These are phyloP conservation scores for Rosa rugosa DNA, from an alignment of 306 rosid genomes.

Conservation along the genomic window DNA sequence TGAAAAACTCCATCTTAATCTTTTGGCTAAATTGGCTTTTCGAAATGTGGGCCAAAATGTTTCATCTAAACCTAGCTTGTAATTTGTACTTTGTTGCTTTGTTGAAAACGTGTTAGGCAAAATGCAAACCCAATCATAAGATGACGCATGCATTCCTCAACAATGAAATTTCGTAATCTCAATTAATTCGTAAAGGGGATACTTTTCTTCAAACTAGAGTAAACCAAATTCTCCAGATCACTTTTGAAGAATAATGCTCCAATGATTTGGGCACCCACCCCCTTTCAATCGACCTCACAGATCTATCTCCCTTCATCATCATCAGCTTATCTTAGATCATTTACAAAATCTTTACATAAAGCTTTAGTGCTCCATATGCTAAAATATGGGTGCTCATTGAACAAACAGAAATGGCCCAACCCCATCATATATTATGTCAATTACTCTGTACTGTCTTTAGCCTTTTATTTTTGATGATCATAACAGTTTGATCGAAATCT, in stretches of 20 bases:
- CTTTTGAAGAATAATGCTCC: constrained; percentile 53
- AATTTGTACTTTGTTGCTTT: constrained; percentile 45
- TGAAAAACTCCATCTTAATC: neutral
- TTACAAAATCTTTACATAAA: constrained; percentile 1
- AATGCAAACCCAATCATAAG: constrained; percentile 72
- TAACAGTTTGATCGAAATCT: constrained; percentile 30
- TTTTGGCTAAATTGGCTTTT: constrained; percentile 1
- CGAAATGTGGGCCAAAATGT: constrained; percentile 45
- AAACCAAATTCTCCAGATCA: constrained; percentile 26
- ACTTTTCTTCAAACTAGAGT: constrained; percentile 67
- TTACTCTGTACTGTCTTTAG: constrained; percentile 31
- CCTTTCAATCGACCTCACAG: constrained; percentile 35
- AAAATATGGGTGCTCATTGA: constrained; percentile 26
- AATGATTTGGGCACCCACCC: constrained; percentile 62
- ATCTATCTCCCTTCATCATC: constrained; percentile 25
- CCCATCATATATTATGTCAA: constrained; percentile 31
- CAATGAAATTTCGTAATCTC: constrained; percentile 31
- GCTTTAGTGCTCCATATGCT: constrained; percentile 23
- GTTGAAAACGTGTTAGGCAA: constrained; percentile 64
- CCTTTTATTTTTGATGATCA: constrained; percentile 40
- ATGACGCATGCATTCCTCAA: constrained; percentile 34
- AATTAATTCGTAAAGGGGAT: constrained; percentile 50
- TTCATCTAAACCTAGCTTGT: constrained; percentile 32
- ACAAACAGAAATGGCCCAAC: constrained; percentile 47
- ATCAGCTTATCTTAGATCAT: neutral